Evolutionary conservation across 1,284 basidiomycete genomes (phyloP).

Genomic region (Peniophora sp.): DNA sequence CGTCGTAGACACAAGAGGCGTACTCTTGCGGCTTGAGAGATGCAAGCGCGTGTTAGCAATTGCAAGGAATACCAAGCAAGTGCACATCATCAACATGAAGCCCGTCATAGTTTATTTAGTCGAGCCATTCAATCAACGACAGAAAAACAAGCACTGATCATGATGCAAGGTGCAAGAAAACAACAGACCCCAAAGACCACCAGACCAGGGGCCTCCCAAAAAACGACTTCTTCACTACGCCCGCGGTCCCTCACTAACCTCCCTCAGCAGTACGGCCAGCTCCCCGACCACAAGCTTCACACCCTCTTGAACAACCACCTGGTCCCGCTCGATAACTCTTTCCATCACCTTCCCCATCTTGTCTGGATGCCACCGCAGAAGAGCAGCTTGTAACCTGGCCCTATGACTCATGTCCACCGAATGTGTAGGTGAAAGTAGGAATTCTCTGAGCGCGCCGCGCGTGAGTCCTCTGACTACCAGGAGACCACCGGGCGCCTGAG

Average conservation of each 20-base stretch:
- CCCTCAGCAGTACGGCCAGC: constrained; percentile 58
- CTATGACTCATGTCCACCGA: constrained; percentile 46
- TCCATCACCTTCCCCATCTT: constrained; percentile 50
- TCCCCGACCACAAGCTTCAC: constrained; percentile 61
- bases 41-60: too few species aligned
- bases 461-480: constrained; percentile 22
- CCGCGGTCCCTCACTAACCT: constrained; percentile 26
- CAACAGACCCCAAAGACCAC: too few species aligned
- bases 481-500: constrained; percentile 13
- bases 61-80: too few species aligned
- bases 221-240: constrained; percentile 14
- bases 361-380: constrained; percentile 74
- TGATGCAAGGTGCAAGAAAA: too few species aligned
- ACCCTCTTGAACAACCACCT: constrained; percentile 48
- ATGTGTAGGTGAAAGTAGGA: constrained; percentile 55
- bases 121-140: too few species aligned
- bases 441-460: constrained; percentile 39
- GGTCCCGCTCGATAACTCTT: constrained; percentile 50
- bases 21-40: too few species aligned
- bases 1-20: too few species aligned
- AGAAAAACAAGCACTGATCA: too few species aligned
- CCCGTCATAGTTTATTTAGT: too few species aligned
- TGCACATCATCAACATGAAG: too few species aligned
- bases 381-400: constrained; percentile 55
- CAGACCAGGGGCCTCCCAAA: too few species aligned